phyloP scores from a whole-genome alignment of 129 eudicot genomes.

The Ambrosia trifida region DNA sequence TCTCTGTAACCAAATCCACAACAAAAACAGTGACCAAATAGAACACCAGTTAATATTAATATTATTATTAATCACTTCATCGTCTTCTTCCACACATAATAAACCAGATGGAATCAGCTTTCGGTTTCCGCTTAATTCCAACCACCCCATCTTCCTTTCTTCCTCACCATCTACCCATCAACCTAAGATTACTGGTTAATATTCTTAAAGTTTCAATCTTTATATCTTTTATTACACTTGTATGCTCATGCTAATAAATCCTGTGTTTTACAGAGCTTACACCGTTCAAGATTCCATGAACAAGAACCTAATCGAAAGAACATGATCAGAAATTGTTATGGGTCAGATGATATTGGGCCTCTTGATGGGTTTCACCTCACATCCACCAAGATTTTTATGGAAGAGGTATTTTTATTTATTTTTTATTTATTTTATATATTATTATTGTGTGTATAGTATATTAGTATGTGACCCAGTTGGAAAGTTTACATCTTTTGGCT shows the following conservation, averaged over 20 bases:
- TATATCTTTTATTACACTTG: background rate
- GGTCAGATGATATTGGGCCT: slow-evolving; percentile 54
- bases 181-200: slow-evolving; percentile 57
- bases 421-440: too few relatives aligned
- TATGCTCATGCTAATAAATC: slow-evolving; percentile 1
- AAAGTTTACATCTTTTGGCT: background rate
- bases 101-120: slow-evolving; percentile 60
- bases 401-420: slow-evolving; percentile 53
- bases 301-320: slow-evolving; percentile 35
- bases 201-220: background rate
- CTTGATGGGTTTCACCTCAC: slow-evolving; percentile 45
- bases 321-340: slow-evolving; percentile 48
- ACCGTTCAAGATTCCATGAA: slow-evolving; percentile 36
- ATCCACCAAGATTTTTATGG: slow-evolving; percentile 64
- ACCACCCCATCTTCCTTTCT: slow-evolving; percentile 45
- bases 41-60: background rate
- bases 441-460: background rate
- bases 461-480: background rate
- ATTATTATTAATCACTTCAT: background rate
- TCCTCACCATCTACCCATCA: slow-evolving; percentile 34
- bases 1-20: background rate
- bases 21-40: slow-evolving; percentile 23
- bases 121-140: slow-evolving; percentile 49
- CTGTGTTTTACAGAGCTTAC: slow-evolving; percentile 41
- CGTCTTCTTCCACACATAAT: slow-evolving; percentile 24